Conservation (phyloP, 2,329 filamentous ascomycete species). For the Colletotrichum gloeosporioides region DNA sequence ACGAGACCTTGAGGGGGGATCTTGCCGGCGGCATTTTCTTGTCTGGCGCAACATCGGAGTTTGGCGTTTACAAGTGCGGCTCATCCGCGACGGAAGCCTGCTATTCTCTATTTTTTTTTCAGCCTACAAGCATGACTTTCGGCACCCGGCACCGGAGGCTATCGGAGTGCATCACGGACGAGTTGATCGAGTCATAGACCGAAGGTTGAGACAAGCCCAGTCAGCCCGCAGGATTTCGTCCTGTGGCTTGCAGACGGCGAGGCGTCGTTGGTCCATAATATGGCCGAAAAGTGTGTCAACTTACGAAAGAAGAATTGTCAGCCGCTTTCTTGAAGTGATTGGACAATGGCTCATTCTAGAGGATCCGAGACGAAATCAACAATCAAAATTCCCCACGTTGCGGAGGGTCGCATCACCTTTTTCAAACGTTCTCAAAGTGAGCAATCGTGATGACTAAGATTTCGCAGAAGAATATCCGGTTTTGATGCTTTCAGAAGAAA, state of each 20-base stretch:
- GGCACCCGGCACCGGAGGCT: not conserved
- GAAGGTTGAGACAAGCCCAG: not conserved
- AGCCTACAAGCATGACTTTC: not conserved
- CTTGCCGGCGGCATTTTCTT: not conserved
- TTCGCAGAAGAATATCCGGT: not conserved
- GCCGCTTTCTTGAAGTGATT: not conserved
- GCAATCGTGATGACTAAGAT: slow-evolving; percentile 13
- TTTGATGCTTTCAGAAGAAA: slow-evolving; percentile 7
- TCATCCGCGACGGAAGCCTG: not conserved
- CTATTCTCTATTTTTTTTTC: not conserved
- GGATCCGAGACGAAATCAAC: not conserved
- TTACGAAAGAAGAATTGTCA: not conserved
- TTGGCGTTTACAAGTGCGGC: not conserved
- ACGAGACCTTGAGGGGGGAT: not conserved
- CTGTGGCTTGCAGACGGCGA: not conserved
- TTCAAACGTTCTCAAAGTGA: not conserved
- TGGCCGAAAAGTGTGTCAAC: not conserved
- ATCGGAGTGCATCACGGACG: not conserved
- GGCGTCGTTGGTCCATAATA: not conserved
- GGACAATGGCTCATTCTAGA: not conserved
- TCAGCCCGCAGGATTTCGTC: not conserved
- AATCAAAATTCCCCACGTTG: not conserved
- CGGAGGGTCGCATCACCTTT: not conserved
- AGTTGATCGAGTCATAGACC: not conserved
- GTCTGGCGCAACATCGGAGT: not conserved